Conservation (phyloP, 805 yeast species). For the Cyberlindnera saturnus region DNA sequence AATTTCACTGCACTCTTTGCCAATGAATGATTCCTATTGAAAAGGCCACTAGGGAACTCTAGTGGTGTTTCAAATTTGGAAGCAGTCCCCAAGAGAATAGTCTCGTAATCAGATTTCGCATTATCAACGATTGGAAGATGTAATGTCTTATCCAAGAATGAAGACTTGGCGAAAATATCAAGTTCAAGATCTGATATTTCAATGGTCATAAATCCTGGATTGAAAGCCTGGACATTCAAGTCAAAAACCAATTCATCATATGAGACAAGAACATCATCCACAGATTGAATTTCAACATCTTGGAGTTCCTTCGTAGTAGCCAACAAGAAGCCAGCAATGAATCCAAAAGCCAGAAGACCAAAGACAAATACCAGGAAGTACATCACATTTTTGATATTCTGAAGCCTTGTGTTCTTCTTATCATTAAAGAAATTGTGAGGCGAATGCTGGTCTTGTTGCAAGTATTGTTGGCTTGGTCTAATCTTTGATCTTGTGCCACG, state of each 20-base stretch:
- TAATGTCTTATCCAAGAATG: conserved; percentile 29
- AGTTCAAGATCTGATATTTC: conserved; percentile 59
- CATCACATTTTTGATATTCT: conserved; percentile 28
- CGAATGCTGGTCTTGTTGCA: conserved; percentile 28
- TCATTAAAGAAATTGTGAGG: conserved; percentile 42
- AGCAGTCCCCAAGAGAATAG: conserved; percentile 72
- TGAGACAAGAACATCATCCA: conserved; percentile 69
- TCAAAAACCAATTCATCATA: conserved; percentile 82
- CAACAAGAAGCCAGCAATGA: conserved; percentile 73
- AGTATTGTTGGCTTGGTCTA: conserved; percentile 9
- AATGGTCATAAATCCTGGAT: conserved; percentile 80
- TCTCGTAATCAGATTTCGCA: conserved; percentile 31
- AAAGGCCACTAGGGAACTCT: conserved; percentile 70
- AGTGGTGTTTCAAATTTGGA: conserved; percentile 64
- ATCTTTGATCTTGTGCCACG: conserved; percentile 17
- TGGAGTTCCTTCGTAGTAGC: conserved; percentile 84
- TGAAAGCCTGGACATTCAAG: conserved; percentile 69
- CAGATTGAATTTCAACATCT: conserved; percentile 51
- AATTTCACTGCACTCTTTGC: conserved; percentile 68
- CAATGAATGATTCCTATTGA: conserved; percentile 52
- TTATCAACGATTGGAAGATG: conserved; percentile 7
- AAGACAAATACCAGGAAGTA: conserved; percentile 32
- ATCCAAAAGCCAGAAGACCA: conserved; percentile 61
- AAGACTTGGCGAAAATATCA: conserved; percentile 79
- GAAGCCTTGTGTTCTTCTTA: conserved; percentile 24